Evolutionary conservation across 1,284 basidiomycete genomes (phyloP), one percentile per base, ranked within the genome.

Genomic region (Austroboletus rostrupii): DNA sequence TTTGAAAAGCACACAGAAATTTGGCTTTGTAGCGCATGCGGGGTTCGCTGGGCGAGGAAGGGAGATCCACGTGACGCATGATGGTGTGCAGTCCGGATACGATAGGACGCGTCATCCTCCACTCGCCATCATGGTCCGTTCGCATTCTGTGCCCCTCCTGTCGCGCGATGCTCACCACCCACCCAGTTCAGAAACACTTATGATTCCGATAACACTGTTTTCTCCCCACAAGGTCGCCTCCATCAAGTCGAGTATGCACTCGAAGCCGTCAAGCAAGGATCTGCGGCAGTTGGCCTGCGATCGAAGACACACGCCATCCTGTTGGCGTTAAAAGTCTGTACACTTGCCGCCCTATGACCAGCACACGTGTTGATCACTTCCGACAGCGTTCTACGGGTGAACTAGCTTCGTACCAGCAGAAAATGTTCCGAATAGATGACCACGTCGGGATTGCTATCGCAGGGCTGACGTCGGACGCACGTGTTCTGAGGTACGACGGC

Each of bases 251-350:
- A 99, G 73, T 99, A 99, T 81, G 95, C 97, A 5, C 84, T 97
- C 51, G 97, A 99, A 72, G 97, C 97, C 56, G 96, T 99, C 60
- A 99, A 99, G 80, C 97, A 99, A 70, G 97, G 97, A 55, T 97
- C 94, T 54, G 97, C 97, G 20, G 96, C 94, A 29, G 95, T 99
- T 44, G 97, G 97, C 38, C 71, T 99, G 61, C 83, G 95, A 58
- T 95, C 91, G 52, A 92, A 94, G 73, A 98, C 92, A 1, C 97
- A 99, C 71, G 89, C 94, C 20, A 82, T 99, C 49, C 78, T 99
- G 23, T 75, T 99, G 45, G 95, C 96, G 9, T 74, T 99, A 54
- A 99, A 97, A 80, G 92, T 89, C 46, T 67, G 65, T 42, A 26
- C 29, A 26, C 28, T 20, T 35, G 9, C 19, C 20, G 10, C 41